Percentiles rank a stretch among this genome's conserved stretches.
phyloP scores from a whole-genome alignment of 306 rosid species.

The Begonia masoniana region DNA sequence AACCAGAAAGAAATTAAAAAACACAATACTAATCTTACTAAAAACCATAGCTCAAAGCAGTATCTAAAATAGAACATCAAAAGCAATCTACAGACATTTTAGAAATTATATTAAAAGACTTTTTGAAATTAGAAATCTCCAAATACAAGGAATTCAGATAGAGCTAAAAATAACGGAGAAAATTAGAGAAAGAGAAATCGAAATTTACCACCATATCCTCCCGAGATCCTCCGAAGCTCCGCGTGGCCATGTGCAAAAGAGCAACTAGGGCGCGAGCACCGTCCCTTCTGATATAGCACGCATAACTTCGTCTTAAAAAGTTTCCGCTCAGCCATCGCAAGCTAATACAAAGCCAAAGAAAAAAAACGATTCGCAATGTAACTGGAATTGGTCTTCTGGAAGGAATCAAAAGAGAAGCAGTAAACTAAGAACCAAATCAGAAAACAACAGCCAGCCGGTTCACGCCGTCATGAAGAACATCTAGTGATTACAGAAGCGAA shows the following conservation, averaged over 20 bases:
- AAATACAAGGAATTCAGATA: not conserved
- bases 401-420: too few species aligned
- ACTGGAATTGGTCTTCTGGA: not conserved
- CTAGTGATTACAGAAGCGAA: too few species aligned
- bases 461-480: too few species aligned
- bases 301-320: slow-evolving; percentile 82
- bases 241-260: slow-evolving; percentile 75
- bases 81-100: not conserved
- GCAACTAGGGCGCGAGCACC: slow-evolving; percentile 71
- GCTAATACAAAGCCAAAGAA: not conserved
- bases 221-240: slow-evolving; percentile 73
- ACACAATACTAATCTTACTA: not conserved
- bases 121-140: slow-evolving; percentile 10
- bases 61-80: not conserved
- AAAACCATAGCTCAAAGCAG: not conserved
- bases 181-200: not conserved
- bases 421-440: too few species aligned
- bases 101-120: slow-evolving; percentile 1
- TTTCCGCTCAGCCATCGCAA: slow-evolving; percentile 51
- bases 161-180: not conserved
- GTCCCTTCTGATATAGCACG: slow-evolving; percentile 59
- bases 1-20: not conserved
- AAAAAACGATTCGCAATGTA: not conserved
- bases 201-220: slow-evolving; percentile 38
- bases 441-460: too few species aligned